A percentile compares a stretch with the other conserved stretches of the same genome.
Evolutionary conservation across 2,329 filamentous ascomycete species (phyloP).

Genomic region (Aspergillus japonicus): DNA sequence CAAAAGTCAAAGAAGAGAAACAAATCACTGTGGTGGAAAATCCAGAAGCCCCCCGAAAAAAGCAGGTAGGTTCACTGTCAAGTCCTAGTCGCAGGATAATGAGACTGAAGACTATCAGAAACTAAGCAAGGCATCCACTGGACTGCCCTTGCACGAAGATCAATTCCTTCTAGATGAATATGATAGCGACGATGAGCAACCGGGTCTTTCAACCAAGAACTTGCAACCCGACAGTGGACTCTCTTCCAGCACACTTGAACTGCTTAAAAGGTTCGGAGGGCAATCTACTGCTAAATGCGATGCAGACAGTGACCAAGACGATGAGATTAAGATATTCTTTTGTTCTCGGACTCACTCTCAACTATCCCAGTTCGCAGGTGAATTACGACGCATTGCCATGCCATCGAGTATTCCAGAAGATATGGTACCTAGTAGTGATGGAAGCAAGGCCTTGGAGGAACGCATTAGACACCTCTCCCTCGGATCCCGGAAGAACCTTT

Average conservation of each 20-base stretch:
- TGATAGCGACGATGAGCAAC: slow-evolving; percentile 59
- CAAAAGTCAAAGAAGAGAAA: slow-evolving; percentile 62
- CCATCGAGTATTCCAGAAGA: slow-evolving; percentile 66
- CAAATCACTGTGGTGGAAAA: slow-evolving; percentile 53
- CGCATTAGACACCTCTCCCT: slow-evolving; percentile 76
- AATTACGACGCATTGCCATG: slow-evolving; percentile 74
- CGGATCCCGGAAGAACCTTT: slow-evolving; percentile 81
- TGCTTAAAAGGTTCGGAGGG: slow-evolving; percentile 67
- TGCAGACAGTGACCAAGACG: slow-evolving; percentile 51
- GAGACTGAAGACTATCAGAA: slow-evolving; percentile 25
- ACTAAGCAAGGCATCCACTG: slow-evolving; percentile 19
- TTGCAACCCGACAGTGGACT: slow-evolving; percentile 49
- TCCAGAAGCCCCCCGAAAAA: slow-evolving; percentile 50
- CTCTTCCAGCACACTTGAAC: slow-evolving; percentile 71
- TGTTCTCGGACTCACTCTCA: slow-evolving; percentile 93
- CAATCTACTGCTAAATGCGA: slow-evolving; percentile 27
- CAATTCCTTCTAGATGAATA: slow-evolving; percentile 77
- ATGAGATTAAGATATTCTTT: slow-evolving; percentile 81
- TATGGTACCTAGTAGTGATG: slow-evolving; percentile 17
- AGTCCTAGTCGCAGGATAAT: neutral
- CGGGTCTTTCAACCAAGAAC: slow-evolving; percentile 24
- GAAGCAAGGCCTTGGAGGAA: slow-evolving; percentile 48
- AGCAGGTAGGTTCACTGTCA: slow-evolving; percentile 34
- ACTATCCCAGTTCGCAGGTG: slow-evolving; percentile 80
- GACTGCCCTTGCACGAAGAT: slow-evolving; percentile 50